Evolutionary conservation across 345 rosid genomes (phyloP), one percentile per base, ranked within the genome.

Genomic region (Salix viminalis): DNA sequence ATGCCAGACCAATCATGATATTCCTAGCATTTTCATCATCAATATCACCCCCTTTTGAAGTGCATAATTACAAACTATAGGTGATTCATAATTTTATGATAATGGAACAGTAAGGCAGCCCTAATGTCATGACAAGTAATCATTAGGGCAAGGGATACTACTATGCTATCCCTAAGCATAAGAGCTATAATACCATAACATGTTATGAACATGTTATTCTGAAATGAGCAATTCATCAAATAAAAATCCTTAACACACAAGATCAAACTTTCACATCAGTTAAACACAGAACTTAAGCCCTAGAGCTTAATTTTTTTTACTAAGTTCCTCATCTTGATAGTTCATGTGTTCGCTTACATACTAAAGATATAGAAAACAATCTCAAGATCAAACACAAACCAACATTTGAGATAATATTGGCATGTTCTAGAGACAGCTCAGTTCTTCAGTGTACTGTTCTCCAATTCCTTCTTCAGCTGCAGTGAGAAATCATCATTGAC

Each of bases 401-500:
- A 30, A 48, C 39, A 65, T 15, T 60, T 4, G 46, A 61, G 14
- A 26, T 21, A 66, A 36, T 30, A 74, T 28, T 44, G 44, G n/a
- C 71, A 21, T 32, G 56, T 44, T 65, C 28, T 16, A 26, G 62
- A 56, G 50, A 24, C 5, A 30, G 14, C 66, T 83, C 26, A 79
- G 54, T 66, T 83, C 46, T 95, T 91, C 75, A 79, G 87, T 13
- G 54, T 54, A 77, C 76, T 80, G 74, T 67, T 89, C 82, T 93
- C 98, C 46, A 95, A 86, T 71, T 95, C 97, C 88, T 78, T 90
- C 86, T 90, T 89, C 80, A 93, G 82, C 90, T 95, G 98, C 77
- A 80, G 82, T 0, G 98, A 95, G 93, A 95, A 94, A 72, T 94
- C 98, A 58, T 94, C 97, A 65, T 77, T 92, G 72, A 92, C 96